Evolutionary conservation across 1,284 basidiomycete genomes (phyloP), one percentile per base, ranked within the genome.

Genomic region (Cronartium quercuum): DNA sequence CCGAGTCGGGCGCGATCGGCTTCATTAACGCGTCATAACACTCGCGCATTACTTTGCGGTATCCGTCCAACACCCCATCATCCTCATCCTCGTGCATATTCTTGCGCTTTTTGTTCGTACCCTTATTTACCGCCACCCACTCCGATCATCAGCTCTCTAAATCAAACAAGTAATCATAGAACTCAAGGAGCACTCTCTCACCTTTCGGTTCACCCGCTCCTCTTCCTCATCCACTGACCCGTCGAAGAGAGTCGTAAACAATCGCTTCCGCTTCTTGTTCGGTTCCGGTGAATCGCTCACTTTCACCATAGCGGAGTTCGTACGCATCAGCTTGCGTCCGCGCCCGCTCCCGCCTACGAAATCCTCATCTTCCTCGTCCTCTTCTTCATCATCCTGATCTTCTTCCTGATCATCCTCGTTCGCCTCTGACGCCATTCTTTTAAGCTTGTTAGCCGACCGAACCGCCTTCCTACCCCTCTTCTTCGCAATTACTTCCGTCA

Each of bases 401-500:
- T 75, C 66, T 18, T 24, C 18, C 13, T 62, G 58, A 34, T 68
- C 66, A 62, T 67, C 65, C 64, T 68, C 65, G 18, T 66, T 58
- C 15, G 40, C 55, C 66, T 61, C 63, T 70, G 76, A 78, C 76
- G 73, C 58, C 58, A 58, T 40, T 77, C 77, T 77, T 78, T 81
- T 74, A 6, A 61, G 6, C 40, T 62, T 74, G 13, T 66, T 74
- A 66, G 79, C 73, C 40, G 78, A 76, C 4, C 80, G 77, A 76
- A 79, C 80, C 63, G 81, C 81, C 57, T 80, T 79, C 7, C 80
- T 78, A 74, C 81, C 81, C 3, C 81, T 75, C 76, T 82, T 82
- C 74, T 79, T 78, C 76, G 81, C 81, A 12, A 81, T 81, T 40
- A 82, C 80, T 21, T 82, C 80, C 63, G 77, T 76, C 60, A 81